These are phyloP conservation scores for Rosa persica DNA, from an alignment of 306 rosid species.

Conservation along the genomic window DNA sequence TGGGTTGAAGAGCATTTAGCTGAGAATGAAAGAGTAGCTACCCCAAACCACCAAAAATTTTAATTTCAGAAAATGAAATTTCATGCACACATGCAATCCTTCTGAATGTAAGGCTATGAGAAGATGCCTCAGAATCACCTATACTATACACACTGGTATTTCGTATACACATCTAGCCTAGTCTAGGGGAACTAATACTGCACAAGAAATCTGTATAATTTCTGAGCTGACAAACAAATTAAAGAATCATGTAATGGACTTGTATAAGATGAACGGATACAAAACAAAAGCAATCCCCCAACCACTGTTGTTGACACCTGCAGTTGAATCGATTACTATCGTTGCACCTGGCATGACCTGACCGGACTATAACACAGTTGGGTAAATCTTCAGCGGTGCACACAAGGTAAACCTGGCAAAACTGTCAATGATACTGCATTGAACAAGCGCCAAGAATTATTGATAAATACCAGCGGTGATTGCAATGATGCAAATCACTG, in stretches of 20 bases:
- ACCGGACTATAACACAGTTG: slow-evolving; percentile 29
- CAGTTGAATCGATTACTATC: slow-evolving; percentile 20
- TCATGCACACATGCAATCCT: slow-evolving; percentile 10
- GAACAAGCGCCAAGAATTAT: slow-evolving; percentile 18
- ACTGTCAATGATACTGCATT: slow-evolving; percentile 10
- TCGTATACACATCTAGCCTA: slow-evolving; percentile 9
- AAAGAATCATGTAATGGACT: slow-evolving; percentile 62
- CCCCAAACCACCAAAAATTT: slow-evolving; percentile 10
- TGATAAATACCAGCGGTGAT: slow-evolving; percentile 18
- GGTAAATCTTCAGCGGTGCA: slow-evolving; percentile 23
- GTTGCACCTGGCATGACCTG: slow-evolving; percentile 17
- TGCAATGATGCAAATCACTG: slow-evolving; percentile 19
- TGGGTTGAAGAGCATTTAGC: neutral
- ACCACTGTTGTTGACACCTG: slow-evolving; percentile 11
- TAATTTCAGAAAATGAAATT: slow-evolving; percentile 26
- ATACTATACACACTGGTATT: slow-evolving; percentile 20
- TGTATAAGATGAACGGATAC: slow-evolving; percentile 32
- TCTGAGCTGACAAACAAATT: slow-evolving; percentile 45
- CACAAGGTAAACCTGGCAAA: neutral
- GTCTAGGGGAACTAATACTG: slow-evolving; percentile 14
- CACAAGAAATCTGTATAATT: slow-evolving; percentile 24
- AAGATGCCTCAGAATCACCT: slow-evolving; percentile 28
- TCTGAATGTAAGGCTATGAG: slow-evolving; percentile 4
- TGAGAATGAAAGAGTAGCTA: neutral
- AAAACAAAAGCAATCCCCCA: slow-evolving; percentile 31